Evolutionary conservation across 2,329 filamentous ascomycete genomes (phyloP).

Genomic region (Parasarocladium wereldwijsianum): DNA sequence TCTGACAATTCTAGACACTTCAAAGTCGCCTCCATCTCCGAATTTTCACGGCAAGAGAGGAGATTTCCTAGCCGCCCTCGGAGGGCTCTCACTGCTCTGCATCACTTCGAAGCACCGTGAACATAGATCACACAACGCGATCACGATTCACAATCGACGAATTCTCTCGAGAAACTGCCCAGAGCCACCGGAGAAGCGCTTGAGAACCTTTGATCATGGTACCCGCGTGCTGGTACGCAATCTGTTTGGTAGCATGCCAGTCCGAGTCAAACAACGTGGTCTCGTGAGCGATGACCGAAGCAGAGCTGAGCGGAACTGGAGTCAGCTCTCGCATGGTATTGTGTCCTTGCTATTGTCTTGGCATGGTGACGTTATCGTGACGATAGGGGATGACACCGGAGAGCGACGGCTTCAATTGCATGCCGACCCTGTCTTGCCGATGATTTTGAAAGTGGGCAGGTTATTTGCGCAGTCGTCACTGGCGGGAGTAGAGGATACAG

Average conservation of each 20-base stretch:
- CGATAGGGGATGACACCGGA: slow-evolving; percentile 34
- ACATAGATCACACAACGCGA: slow-evolving; percentile 44
- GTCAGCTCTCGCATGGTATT: slow-evolving; percentile 41
- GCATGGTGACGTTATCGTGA: slow-evolving; percentile 39
- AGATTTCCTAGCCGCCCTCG: slow-evolving; percentile 62
- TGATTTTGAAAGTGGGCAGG: too few relatives aligned
- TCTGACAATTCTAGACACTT: slow-evolving; percentile 49
- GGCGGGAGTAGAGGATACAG: slow-evolving; percentile 32
- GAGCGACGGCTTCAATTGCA: slow-evolving; percentile 24
- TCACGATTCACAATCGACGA: slow-evolving; percentile 57
- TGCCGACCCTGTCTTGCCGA: too few relatives aligned
- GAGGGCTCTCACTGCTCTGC: slow-evolving; percentile 59
- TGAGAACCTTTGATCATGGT: slow-evolving; percentile 47
- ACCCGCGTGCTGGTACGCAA: slow-evolving; percentile 65
- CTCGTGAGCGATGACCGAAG: slow-evolving; percentile 33
- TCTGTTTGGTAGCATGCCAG: slow-evolving; percentile 81
- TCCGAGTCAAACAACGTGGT: slow-evolving; percentile 70
- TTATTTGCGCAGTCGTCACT: slow-evolving; percentile 54
- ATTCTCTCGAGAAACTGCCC: slow-evolving; percentile 50
- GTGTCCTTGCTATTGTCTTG: slow-evolving; percentile 59
- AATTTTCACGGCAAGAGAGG: slow-evolving; percentile 53
- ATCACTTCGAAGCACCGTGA: slow-evolving; percentile 56
- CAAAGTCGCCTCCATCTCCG: slow-evolving; percentile 41
- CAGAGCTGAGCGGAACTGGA: slow-evolving; percentile 48
- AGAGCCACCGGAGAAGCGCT: slow-evolving; percentile 39